phyloP scores from a whole-genome alignment of 208 protist species.

The Kentomonas sorsogonicus region DNA sequence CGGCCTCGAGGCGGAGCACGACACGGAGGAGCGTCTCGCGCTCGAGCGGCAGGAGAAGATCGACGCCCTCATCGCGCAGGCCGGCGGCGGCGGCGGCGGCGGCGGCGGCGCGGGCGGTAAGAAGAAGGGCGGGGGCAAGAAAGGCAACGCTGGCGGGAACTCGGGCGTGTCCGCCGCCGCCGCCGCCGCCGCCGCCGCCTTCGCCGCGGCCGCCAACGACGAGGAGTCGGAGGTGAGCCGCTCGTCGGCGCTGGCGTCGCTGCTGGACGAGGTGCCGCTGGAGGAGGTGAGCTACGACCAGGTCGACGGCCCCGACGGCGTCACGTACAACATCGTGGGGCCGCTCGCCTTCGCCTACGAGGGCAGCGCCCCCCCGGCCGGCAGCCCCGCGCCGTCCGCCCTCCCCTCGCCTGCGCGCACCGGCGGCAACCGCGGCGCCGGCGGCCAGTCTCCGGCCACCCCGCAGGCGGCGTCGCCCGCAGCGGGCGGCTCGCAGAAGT shows the following conservation, averaged over 20 bases:
- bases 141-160: constrained; percentile 8
- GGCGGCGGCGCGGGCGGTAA: constrained; percentile 9
- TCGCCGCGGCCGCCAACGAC: too few species aligned
- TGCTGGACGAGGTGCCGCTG: constrained; percentile 9
- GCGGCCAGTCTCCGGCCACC: background rate
- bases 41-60: constrained; percentile 11
- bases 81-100: constrained; percentile 12
- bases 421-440: too few species aligned
- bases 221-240: too few species aligned
- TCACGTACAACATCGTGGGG: constrained; percentile 26
- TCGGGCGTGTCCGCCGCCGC: background rate
- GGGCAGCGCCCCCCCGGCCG: background rate
- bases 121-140: constrained; percentile 13
- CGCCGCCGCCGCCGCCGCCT: constrained; percentile 2
- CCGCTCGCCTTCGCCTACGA: constrained; percentile 7
- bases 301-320: constrained; percentile 24
- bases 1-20: constrained; percentile 29
- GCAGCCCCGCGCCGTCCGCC: background rate
- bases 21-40: constrained; percentile 18
- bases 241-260: too few species aligned
- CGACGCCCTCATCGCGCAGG: constrained; percentile 10
- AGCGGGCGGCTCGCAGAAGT: constrained; percentile 2
- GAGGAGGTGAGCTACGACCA: constrained; percentile 22
- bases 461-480: too few species aligned
- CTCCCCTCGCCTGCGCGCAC: too few species aligned